These are phyloP conservation scores for Sclerotinia subarctica DNA, from an alignment of 2,329 filamentous ascomycete genomes.

Conservation along the genomic window DNA sequence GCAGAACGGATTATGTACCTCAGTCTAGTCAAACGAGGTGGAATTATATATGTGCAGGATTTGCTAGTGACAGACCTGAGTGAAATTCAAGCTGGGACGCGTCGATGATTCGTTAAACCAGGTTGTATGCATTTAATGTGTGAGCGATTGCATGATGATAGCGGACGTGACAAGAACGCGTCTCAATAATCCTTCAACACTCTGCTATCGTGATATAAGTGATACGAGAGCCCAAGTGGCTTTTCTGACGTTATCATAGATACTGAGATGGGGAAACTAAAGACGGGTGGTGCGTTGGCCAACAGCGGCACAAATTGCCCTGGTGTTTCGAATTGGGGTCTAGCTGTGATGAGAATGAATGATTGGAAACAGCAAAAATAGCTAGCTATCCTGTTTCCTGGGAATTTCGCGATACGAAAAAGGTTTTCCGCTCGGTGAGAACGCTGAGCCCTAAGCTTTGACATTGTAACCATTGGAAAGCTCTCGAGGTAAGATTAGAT, in stretches of 20 bases:
- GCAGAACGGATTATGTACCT: constrained; percentile 14
- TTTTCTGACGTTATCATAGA: constrained; percentile 16
- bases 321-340: constrained; percentile 14
- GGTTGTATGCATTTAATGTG: background rate
- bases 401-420: background rate
- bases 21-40: background rate
- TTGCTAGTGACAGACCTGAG: background rate
- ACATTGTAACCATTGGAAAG: background rate
- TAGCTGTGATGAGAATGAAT: background rate
- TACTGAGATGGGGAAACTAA: background rate
- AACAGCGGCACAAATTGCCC: constrained; percentile 5
- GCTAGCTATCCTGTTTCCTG: background rate
- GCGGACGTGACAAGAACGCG: constrained; percentile 12
- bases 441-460: background rate
- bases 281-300: constrained; percentile 5
- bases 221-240: constrained; percentile 1
- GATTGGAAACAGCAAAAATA: background rate
- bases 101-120: background rate
- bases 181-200: constrained; percentile 10
- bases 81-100: background rate
- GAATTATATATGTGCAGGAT: background rate
- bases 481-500: background rate
- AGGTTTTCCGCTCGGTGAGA: background rate
- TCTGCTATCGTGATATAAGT: background rate
- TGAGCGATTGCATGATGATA: background rate